phyloP scores from a whole-genome alignment of 331 rosid genomes.

The Dryas integrifolia region DNA sequence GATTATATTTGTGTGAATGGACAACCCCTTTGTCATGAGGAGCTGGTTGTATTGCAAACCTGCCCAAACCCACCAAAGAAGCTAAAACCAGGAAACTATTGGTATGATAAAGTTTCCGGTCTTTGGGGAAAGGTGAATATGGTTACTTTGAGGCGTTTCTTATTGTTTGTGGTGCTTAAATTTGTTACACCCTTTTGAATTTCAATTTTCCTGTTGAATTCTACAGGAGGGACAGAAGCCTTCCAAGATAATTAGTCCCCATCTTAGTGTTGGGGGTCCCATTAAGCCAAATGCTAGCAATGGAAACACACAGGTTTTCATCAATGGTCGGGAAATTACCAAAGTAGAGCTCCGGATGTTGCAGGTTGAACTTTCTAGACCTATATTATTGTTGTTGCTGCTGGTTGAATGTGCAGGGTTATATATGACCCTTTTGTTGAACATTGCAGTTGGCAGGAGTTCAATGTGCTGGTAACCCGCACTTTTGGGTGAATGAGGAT shows the following conservation, averaged over 20 bases:
- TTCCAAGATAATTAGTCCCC: constrained; percentile 76
- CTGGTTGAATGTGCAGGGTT: constrained; percentile 20
- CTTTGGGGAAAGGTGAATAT: constrained; percentile 98
- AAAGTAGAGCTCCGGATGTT: constrained; percentile 96
- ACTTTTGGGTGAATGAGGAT: constrained; percentile 98
- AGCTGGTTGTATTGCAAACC: constrained; percentile 59
- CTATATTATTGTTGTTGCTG: constrained; percentile 13
- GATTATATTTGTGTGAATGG: constrained; percentile 81
- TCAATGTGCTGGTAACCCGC: constrained; percentile 97
- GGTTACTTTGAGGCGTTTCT: constrained; percentile 14
- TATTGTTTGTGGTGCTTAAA: constrained; percentile 9
- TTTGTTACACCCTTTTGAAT: constrained; percentile 19
- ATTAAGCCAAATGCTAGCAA: constrained; percentile 78
- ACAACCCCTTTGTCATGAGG: constrained; percentile 69
- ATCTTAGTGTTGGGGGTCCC: constrained; percentile 87
- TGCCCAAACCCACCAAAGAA: constrained; percentile 85
- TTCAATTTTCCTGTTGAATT: constrained; percentile 22
- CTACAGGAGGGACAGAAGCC: constrained; percentile 97
- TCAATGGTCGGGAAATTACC: constrained; percentile 92
- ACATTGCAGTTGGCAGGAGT: constrained; percentile 93
- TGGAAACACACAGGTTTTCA: constrained; percentile 89
- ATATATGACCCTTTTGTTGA: constrained; percentile 27
- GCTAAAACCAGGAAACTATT: constrained; percentile 90
- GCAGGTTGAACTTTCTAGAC: constrained; percentile 58
- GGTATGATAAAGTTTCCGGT: constrained; percentile 99